Evolutionary conservation across 73 alveolate species (phyloP).

Genomic region (Stentor coeruleus): DNA sequence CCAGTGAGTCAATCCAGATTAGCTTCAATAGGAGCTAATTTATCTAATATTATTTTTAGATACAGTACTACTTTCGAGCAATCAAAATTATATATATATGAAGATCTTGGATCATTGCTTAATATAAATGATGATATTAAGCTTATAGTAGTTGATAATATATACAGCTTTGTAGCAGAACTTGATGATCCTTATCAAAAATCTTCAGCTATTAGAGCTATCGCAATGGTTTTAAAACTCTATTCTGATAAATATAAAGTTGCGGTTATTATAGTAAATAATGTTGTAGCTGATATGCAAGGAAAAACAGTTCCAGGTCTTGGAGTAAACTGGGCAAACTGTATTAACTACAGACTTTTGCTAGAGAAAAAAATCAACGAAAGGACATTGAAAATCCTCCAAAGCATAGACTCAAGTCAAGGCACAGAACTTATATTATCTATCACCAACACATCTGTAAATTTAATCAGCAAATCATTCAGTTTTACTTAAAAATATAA

Average conservation of each 20-base stretch:
- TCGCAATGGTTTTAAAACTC: background rate
- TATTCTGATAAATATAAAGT: background rate
- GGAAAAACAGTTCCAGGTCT: background rate
- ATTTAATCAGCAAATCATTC: no score
- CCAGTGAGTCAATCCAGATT: background rate
- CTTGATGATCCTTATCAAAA: background rate
- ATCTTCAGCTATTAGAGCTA: background rate
- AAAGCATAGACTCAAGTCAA: no score
- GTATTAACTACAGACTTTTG: background rate
- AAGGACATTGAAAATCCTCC: no score
- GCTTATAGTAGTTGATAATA: constrained; percentile 1
- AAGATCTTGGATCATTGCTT: background rate
- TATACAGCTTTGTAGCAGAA: background rate
- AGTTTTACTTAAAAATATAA: no score
- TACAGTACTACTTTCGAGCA: background rate
- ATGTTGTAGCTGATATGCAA: constrained; percentile 11
- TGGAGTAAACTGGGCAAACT: background rate
- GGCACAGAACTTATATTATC: no score
- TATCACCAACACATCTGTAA: no score
- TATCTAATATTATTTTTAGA: background rate
- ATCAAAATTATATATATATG: background rate
- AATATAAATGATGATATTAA: background rate
- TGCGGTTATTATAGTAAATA: background rate
- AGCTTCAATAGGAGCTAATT: background rate
- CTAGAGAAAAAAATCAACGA: no score